phyloP scores from a whole-genome alignment of 495 filamentous ascomycete genomes.

The Penicillium samsonianum region DNA sequence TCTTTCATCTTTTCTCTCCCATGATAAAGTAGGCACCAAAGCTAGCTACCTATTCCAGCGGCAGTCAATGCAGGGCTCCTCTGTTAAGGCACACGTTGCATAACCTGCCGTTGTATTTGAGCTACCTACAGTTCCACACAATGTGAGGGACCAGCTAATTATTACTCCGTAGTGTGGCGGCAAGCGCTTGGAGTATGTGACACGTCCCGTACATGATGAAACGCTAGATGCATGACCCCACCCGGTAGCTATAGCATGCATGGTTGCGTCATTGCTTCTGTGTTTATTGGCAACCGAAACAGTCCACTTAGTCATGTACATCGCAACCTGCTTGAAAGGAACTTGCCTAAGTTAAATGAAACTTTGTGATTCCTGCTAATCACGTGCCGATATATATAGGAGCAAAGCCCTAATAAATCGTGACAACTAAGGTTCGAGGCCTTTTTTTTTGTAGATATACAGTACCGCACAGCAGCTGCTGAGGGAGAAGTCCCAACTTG shows the following conservation, averaged over 20 bases:
- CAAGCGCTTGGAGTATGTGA: conserved; percentile 1
- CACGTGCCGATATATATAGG: conserved; percentile 5
- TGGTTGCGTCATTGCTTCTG: not conserved
- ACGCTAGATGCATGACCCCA: not conserved
- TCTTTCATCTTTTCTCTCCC: not conserved
- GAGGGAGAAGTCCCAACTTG: not conserved
- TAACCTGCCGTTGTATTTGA: not conserved
- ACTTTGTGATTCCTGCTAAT: not conserved
- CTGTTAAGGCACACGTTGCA: not conserved
- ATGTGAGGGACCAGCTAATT: not conserved
- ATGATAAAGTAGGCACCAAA: too few species aligned
- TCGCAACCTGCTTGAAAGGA: not conserved
- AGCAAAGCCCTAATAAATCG: not conserved
- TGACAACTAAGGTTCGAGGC: not conserved
- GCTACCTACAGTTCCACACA: not conserved
- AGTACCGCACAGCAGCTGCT: not conserved
- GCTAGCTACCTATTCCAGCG: not conserved
- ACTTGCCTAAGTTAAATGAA: not conserved
- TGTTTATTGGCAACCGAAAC: not conserved
- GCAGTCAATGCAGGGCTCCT: not conserved
- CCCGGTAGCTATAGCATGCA: not conserved
- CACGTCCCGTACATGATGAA: not conserved
- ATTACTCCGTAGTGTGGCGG: not conserved
- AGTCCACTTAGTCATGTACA: not conserved
- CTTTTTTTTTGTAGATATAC: not conserved